Base-by-base conservation (phyloP, 202 grass and related monocot species). In the Sporobolus alterniflorus region DNA sequence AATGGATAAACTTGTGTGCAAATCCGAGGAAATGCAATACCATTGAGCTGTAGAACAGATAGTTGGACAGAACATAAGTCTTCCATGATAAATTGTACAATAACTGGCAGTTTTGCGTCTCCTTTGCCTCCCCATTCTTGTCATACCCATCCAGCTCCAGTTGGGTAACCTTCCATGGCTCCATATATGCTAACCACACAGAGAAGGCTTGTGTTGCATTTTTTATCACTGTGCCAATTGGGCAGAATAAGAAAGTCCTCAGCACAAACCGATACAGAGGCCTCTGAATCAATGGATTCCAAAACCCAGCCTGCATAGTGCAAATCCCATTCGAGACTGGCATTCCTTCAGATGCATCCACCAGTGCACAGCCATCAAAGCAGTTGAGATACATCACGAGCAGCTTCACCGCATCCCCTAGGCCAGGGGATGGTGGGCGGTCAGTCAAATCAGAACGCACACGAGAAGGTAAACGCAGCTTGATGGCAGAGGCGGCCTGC, bases 1-100 rank as follows among this genome's bases (percentile, higher is more conserved):
- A 74, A 81, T 97, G 94, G 69, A 97, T 89, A 76, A 94, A 94
- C 72, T 91, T 97, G 76, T 97, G 95, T 17, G 95, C 88, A 81
- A 97, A 97, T 25, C 86, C 92, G 18, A 97, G 76, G 75, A 98
- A 96, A 83, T 98, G 93, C 71, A 98, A 74, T 39, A 95, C 80
- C 89, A 98, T 69, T 28, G 87, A 92, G 65, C 77, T 98, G 80
- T 96, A 98, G 87, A 98, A 96, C 60, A 98, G 40, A 88, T 96
- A 98, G 79, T 96, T 98, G 49, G 89, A 85, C 47, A 98, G 75
- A 79, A 96, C 89, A 21, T 89, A 98, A 28, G 54, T 84, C 77
- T 88, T 84, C 93, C 93, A 94, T 3, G 67, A 70, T 56, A 50
- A 29, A 22, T 43, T 79, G 49, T 97, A 93, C 7, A 73, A 3